A percentile compares a stretch with the other conserved stretches of the same genome.
Conservation (phyloP, 78 protist genomes). For the Planoprotostelium fungivorum region DNA sequence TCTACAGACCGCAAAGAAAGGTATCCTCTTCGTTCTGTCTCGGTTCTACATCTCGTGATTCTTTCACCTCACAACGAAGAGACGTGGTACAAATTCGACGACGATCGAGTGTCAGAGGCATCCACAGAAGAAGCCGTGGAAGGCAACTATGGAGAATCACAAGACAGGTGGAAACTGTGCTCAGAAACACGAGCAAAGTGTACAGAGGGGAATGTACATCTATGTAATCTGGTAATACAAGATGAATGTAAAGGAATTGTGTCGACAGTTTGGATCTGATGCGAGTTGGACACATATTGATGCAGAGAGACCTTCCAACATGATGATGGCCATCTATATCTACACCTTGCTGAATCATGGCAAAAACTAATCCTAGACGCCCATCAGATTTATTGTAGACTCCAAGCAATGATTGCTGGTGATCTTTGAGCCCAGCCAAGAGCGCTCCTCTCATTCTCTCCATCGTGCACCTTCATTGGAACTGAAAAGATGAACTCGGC, state of each 20-base stretch:
- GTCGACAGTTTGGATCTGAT: no score
- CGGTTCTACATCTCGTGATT: slow-evolving; percentile 89
- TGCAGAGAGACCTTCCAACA: no score
- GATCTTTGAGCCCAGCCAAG: not conserved
- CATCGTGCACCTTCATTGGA: not conserved
- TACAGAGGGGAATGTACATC: no score
- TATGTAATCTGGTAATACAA: no score
- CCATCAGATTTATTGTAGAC: no score
- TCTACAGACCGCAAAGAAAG: slow-evolving; percentile 30
- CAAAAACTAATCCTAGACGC: no score
- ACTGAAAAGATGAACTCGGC: slow-evolving; percentile 60
- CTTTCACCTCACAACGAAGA: slow-evolving; percentile 60
- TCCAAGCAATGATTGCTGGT: not conserved
- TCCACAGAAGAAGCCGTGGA: slow-evolving; percentile 61
- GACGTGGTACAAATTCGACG: slow-evolving; percentile 81
- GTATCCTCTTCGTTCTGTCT: slow-evolving; percentile 35
- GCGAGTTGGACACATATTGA: no score
- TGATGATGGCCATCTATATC: no score
- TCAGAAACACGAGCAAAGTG: no score
- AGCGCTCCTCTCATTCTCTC: not conserved
- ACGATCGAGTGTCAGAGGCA: slow-evolving; percentile 79
- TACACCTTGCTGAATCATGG: no score
- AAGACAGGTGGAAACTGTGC: no score
- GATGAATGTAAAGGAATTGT: no score
- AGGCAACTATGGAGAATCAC: slow-evolving; percentile 83